Evolutionary conservation across 2,329 filamentous ascomycete genomes (phyloP), one percentile per base, ranked within the genome.

Genomic region (Apiospora pterosperma): DNA sequence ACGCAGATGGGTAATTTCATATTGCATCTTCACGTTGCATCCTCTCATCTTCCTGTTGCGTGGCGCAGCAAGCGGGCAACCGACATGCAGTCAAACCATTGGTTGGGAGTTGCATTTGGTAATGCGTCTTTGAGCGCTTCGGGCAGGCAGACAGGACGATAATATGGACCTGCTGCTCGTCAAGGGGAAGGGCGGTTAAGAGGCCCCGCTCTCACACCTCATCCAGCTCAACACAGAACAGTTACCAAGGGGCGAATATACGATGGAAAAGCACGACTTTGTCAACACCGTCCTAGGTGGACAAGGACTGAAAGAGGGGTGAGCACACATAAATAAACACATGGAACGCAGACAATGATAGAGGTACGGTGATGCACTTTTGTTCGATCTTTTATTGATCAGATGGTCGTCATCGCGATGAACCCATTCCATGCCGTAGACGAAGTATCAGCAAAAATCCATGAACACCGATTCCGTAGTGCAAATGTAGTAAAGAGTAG

Each of bases 391-490:
- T 76, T 75, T 74, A 75, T 75, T 75, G 70, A 74, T 72, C 73
- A 66, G 68, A 69, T 55, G 21, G 48, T 70, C 70, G 71, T 75
- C 73, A 66, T 68, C 74, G 68, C 75, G 71, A 70, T 67, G 69
- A 71, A 70, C 70, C 73, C 71, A 68, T 75, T 69, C 73, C 73
- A 71, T 75, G 72, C 73, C 72, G 70, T 71, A 55, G 68, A 72
- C 64, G 63, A 62, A 66, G 72, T 61, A 61, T 61, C 59, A 75
- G 68, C 48, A 68, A 74, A 70, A 75, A 74, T 74, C 74, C 74
- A 67, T 76, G 70, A 76, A 76, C 74, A 76, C 74, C 74, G 72
- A 67, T 75, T 71, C 73, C 73, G 71, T 63, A 64, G 73, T 72
- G 71, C 70, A 68, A 65, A 67, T 66, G 63, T 64, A 61, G 63